Conservation (phyloP, 2,329 filamentous ascomycete species). For the Aspergillus fructus region DNA sequence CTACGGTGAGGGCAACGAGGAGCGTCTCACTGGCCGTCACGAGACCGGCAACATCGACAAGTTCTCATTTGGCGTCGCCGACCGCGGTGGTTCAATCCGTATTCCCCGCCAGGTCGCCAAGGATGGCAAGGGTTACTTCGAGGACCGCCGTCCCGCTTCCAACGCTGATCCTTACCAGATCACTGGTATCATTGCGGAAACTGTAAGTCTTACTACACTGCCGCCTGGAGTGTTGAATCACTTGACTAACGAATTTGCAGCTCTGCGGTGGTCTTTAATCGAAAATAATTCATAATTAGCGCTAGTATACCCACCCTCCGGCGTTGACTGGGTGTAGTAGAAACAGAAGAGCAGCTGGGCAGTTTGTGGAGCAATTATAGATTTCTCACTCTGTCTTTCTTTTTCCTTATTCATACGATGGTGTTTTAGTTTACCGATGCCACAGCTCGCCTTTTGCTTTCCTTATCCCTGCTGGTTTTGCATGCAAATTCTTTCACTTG, state of each 20-base stretch:
- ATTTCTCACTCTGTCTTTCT: constrained; percentile 20
- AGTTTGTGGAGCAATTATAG: constrained; percentile 31
- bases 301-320: constrained; percentile 44
- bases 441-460: constrained; percentile 25
- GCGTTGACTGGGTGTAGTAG: constrained; percentile 37
- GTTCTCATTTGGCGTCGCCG: constrained; percentile 92
- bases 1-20: constrained; percentile 94
- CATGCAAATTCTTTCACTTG: constrained; percentile 23
- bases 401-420: constrained; percentile 14
- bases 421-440: constrained; percentile 20
- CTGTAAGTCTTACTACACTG: constrained; percentile 39
- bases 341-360: constrained; percentile 36
- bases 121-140: constrained; percentile 93
- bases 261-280: constrained; percentile 43
- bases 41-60: constrained; percentile 93
- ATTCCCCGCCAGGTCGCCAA: constrained; percentile 82
- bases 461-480: constrained; percentile 25
- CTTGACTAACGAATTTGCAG: constrained; percentile 20
- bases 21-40: constrained; percentile 87
- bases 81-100: constrained; percentile 91
- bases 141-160: constrained; percentile 78
- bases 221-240: neutral
- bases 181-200: constrained; percentile 77
- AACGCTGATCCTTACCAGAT: constrained; percentile 87
- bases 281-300: constrained; percentile 34